Evolutionary conservation across 1,284 basidiomycete species (phyloP), one percentile per base, ranked within the genome.

Genomic region (Peniophora sp.): DNA sequence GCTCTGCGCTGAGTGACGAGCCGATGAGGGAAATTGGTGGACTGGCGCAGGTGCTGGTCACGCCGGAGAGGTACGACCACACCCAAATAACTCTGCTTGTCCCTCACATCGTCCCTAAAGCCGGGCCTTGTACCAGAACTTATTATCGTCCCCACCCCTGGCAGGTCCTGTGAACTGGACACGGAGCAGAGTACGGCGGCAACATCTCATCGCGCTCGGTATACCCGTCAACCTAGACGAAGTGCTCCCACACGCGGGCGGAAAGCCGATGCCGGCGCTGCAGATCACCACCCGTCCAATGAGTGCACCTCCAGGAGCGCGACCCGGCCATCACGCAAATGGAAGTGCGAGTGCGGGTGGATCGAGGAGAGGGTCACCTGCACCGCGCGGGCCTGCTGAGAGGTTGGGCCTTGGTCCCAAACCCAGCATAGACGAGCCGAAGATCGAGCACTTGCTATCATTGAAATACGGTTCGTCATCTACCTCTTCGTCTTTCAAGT

Each of bases 161-260:
- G 79, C 84, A 48, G 83, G 86, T 64, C 86, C 90, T 14, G 83
- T 92, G 46, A 94, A 91, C 61, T 97, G 93, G 93, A 92, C 84
- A 51, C 82, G 92, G 41, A 94, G 92, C 48, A 80, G 88, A 45
- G 91, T 91, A 60, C 80, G 93, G 51, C 74, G 92, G 47, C 89
- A 93, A 61, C 91, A 96, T 59, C 75, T 97, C 41, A 92, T 95
- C 55, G 72, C 89, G 12, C 79, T 97, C 36, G 93, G 94, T 34
- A 85, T 97, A 47, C 93, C 93, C 3, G 88, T 97, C 48, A 96
- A 96, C 63, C 74, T 96, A 3, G 93, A 97, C 64, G 93, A 97
- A 70, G 83, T 94, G 17, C 69, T 93, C 43, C 89, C 92, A 2
- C 82, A 81, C 48, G 77, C 81, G 22, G 79, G 77, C 52, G 75